phyloP scores from a whole-genome alignment of 805 yeast species.

The Zygosaccharomyces siamensis region DNA sequence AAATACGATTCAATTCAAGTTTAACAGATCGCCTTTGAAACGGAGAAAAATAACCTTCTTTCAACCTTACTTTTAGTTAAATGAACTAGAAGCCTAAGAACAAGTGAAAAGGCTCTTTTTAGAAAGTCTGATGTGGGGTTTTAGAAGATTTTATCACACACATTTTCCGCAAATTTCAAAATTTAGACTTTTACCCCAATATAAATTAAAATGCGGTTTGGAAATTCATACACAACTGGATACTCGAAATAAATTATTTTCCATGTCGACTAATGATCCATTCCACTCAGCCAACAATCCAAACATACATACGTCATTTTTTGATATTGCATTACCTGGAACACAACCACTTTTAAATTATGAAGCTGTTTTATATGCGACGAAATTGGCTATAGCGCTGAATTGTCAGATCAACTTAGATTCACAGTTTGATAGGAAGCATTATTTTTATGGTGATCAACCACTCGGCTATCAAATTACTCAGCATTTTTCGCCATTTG shows the following conservation, averaged over 20 bases:
- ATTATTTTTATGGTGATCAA: constrained; percentile 94
- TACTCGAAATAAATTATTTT: constrained; percentile 72
- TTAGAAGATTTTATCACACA: constrained; percentile 6
- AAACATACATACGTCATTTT: constrained; percentile 66
- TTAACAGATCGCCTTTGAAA: background rate
- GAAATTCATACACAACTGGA: constrained; percentile 90
- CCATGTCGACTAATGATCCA: constrained; percentile 47
- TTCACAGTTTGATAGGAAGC: constrained; percentile 86
- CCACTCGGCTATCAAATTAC: constrained; percentile 96
- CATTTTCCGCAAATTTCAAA: constrained; percentile 3
- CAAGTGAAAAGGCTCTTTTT: background rate
- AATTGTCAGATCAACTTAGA: constrained; percentile 49
- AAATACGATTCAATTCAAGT: background rate
- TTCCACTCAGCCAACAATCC: constrained; percentile 48
- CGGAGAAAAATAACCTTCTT: background rate
- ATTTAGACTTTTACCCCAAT: constrained; percentile 16
- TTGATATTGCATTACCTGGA: constrained; percentile 87
- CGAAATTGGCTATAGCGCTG: constrained; percentile 68
- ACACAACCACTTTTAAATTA: constrained; percentile 80
- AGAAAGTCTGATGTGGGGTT: background rate
- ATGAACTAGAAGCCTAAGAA: background rate
- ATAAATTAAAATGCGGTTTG: constrained; percentile 69
- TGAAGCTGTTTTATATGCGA: constrained; percentile 65
- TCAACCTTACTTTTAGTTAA: background rate
- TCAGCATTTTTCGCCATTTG: constrained; percentile 78